Evolutionary conservation across 2,329 filamentous ascomycete species (phyloP), one percentile per base, ranked within the genome.

Genomic region (Penicillium freii): DNA sequence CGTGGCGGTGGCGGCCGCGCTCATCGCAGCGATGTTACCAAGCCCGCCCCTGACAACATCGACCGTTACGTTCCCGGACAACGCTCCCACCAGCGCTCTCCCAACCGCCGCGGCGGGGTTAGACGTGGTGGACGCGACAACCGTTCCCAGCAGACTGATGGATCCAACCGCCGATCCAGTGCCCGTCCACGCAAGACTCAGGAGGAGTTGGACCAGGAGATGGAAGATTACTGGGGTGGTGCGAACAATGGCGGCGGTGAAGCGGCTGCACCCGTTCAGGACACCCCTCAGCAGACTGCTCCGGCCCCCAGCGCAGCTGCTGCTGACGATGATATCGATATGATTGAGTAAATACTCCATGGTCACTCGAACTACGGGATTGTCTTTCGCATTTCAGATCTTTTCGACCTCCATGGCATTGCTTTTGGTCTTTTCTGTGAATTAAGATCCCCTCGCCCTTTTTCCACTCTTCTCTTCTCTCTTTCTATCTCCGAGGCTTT

Each of bases 191-290:
- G 86, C 76, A 96, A 96, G 83, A 96, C 92, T 0, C 89, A 92
- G 65, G 90, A 96, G 67, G 91, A 97, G 72, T 81, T 97, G 40
- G 92, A 97, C 73, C 91, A 90, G n/a, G 92, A 97, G 77, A 97
- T 97, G 92, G 91, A 88, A 31, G 91, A 96, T 71, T 97, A 97
- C 75, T 97, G 91, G 80, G 87, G 83, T 31, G 78, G 77, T 27
- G 73, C 74, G 38, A 73, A 59, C 50, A 61, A 67, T 47, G 71
- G 67, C 56, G 73, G 66, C 46, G 70, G 76, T 47, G 75, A 70
- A 51, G 69, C 70, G 19, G 66, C 71, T 10, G 70, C 73, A 29
- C 65, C 75, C 23, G 66, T 67, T 55, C 69, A 68, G 38, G 68
- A 57, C 59, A 66, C 40, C 38, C 38, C 58, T 13, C 58, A 59